Evolutionary conservation across 345 rosid species (phyloP), one percentile per base, ranked within the genome.

Genomic region (Eucalyptus curtisii): DNA sequence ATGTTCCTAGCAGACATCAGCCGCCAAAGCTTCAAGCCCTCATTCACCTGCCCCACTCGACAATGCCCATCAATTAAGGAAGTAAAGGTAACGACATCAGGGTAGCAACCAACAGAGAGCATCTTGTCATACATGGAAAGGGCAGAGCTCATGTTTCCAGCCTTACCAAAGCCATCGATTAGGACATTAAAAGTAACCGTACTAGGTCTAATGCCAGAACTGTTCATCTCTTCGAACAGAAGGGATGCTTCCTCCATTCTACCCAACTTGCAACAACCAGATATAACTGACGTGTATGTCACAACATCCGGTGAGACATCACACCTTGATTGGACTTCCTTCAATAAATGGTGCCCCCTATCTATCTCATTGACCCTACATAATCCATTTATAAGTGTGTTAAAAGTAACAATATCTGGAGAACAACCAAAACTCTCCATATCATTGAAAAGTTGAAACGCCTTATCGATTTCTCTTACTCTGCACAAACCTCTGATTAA

Each of bases 21-120:
- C 68, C 93, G 95, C 96, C 96, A 96, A 82, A 94, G 88, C 94
- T 94, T 92, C 92, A 97, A 89, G 86, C 95, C 94, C 52, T 86
- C 88, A 90, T 92, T 91, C 89, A 96, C 90, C 87, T 95, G 90
- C 88, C 99, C 99, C 24, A 90, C 90, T 89, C 99, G 95, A 91
- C 98, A 96, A 89, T 95, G 96, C 33, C 99, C 99, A 82, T 97
- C 96, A 88, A 95, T 95, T 89, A 97, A 93, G 81, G 96, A 96
- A 89, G 97, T 95, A 90, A 93, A 96, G 57, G 99, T 96, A 88
- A 96, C 92, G 87, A 94, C 96, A 86, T 97, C 98, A 4, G 96
- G 95, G 59, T 40, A 82, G 89, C 94, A 97, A 88, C 94, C 91
- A 49, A 92, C 88, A 71, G 92, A 90, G 86, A 24, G 88, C 98